These are phyloP conservation scores for Saturnispora kantuleensis DNA, from an alignment of 805 yeast species.

Conservation along the genomic window DNA sequence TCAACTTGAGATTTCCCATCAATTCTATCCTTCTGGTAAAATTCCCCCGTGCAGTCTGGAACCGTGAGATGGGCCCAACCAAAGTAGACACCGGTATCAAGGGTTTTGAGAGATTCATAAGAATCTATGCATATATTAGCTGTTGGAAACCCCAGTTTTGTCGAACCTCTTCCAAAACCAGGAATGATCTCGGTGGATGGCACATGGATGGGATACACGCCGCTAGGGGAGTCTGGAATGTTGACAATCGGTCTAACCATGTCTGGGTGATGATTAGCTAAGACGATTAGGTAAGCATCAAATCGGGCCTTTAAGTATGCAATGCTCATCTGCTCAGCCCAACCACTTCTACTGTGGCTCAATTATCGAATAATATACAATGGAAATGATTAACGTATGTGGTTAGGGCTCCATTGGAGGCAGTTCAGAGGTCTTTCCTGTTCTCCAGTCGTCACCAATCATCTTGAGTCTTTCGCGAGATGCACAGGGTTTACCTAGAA, in stretches of 20 bases:
- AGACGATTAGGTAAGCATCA: not conserved
- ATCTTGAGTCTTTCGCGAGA: constrained; percentile 73
- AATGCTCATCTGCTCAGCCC: too few species aligned
- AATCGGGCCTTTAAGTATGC: too few species aligned
- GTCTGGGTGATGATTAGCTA: not conserved
- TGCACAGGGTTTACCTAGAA: constrained; percentile 44
- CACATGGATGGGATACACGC: constrained; percentile 41
- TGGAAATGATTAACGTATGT: not conserved
- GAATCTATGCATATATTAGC: constrained; percentile 70
- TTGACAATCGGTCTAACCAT: constrained; percentile 33
- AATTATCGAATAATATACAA: not conserved
- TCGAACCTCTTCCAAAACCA: constrained; percentile 94
- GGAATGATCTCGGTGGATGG: constrained; percentile 43
- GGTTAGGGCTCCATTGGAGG: constrained; percentile 5
- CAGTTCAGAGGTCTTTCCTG: constrained; percentile 23
- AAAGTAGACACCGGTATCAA: constrained; percentile 78
- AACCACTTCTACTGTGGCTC: too few species aligned
- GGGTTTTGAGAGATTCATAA: constrained; percentile 31
- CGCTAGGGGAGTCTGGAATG: constrained; percentile 32
- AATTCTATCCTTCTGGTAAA: constrained; percentile 15
- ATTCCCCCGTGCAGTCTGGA: not conserved
- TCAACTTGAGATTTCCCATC: constrained; percentile 35
- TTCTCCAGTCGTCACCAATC: constrained; percentile 71
- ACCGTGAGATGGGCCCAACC: constrained; percentile 41
- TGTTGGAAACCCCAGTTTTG: constrained; percentile 91